Conservation (phyloP, 1,284 basidiomycete genomes). For the Trichosporon sp. region DNA sequence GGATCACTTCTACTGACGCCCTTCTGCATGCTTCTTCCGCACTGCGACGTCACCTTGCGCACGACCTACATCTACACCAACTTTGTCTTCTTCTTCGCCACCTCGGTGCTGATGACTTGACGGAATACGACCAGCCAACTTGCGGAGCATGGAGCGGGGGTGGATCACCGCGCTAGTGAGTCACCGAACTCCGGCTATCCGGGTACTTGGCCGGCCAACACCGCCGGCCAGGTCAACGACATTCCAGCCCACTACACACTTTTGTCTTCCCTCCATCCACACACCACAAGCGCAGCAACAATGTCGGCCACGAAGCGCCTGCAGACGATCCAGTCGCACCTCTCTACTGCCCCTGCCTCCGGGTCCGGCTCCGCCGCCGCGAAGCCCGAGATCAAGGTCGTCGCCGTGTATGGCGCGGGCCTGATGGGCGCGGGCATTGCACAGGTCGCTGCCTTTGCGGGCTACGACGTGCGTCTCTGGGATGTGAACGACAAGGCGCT, state of each 20-base stretch:
- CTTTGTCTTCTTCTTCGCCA: no score
- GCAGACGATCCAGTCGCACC: slow-evolving; percentile 20
- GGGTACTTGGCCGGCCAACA: not conserved
- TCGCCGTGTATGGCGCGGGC: slow-evolving; percentile 53
- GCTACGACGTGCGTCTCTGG: slow-evolving; percentile 48
- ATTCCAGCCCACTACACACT: not conserved
- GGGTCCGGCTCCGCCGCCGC: not conserved
- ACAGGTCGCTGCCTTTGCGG: slow-evolving; percentile 52
- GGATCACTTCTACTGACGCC: not conserved
- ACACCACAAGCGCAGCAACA: not conserved
- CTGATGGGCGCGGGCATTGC: slow-evolving; percentile 55
- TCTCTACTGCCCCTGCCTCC: slow-evolving; percentile 8
- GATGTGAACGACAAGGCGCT: slow-evolving; percentile 49
- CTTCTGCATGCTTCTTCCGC: no score
- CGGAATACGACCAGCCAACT: not conserved
- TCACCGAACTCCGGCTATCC: not conserved
- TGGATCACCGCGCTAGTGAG: not conserved
- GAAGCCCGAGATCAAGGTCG: slow-evolving; percentile 32
- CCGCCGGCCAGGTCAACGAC: not conserved
- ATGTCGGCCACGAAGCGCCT: slow-evolving; percentile 1
- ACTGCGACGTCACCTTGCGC: no score
- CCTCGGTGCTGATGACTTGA: not conserved
- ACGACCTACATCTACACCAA: no score
- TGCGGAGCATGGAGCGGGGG: not conserved
- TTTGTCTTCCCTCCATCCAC: not conserved